A percentile compares a stretch with the other conserved stretches of the same genome.
These are phyloP conservation scores for Mucor plumbeus DNA, from an alignment of 371 early-diverging fungal species.

Conservation along the genomic window DNA sequence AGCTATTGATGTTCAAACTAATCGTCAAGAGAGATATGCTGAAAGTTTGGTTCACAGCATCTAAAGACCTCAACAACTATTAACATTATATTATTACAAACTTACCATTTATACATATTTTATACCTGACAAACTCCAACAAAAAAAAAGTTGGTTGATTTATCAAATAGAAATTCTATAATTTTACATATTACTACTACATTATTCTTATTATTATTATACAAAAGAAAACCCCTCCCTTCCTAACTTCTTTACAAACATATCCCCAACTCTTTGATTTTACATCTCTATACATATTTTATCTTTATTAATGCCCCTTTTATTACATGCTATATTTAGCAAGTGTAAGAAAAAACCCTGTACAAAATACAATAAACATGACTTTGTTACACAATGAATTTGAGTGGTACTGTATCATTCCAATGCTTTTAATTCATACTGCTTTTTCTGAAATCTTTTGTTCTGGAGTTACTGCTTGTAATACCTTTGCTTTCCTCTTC, in stretches of 20 bases:
- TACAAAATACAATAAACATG: not conserved
- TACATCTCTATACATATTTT: not conserved
- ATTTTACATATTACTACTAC: not conserved
- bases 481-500: no score
- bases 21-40: slow-evolving; percentile 36
- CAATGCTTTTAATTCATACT: no score
- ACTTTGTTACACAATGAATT: not conserved
- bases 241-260: not conserved
- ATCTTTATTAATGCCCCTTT: not conserved
- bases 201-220: not conserved
- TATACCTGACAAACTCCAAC: not conserved
- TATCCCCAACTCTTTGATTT: not conserved
- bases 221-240: not conserved
- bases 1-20: slow-evolving; percentile 24
- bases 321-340: no score
- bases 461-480: no score
- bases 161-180: not conserved
- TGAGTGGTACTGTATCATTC: no score
- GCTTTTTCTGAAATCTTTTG: no score
- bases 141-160: no score
- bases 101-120: not conserved
- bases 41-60: slow-evolving; percentile 22
- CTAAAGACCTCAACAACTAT: slow-evolving; percentile 5
- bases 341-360: not conserved
- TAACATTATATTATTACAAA: not conserved